A percentile compares a stretch with the other conserved stretches of the same genome.
These are phyloP conservation scores for Fraxinus excelsior DNA, from an alignment of 257 asterid genomes.

Conservation along the genomic window DNA sequence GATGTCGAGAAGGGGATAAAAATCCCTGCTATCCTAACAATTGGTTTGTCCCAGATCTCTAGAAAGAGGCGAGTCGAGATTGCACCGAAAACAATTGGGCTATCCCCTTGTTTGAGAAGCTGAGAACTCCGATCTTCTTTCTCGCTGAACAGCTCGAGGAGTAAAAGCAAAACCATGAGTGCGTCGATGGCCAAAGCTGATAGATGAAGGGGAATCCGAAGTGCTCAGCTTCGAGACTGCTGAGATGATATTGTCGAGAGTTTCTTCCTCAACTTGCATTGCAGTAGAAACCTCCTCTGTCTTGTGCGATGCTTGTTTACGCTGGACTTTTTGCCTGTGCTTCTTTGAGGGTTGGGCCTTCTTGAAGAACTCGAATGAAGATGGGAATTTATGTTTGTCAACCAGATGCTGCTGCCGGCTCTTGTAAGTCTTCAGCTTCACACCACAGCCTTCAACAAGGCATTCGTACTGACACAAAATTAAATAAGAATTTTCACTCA, in stretches of 20 bases:
- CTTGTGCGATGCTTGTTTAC: conserved; percentile 36
- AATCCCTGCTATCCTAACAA: background rate
- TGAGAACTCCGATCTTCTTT: conserved; percentile 39
- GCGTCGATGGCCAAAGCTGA: conserved; percentile 83
- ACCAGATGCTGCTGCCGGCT: conserved; percentile 86
- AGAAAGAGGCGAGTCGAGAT: too few relatives aligned
- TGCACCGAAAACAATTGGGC: conserved; percentile 5
- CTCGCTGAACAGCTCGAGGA: conserved; percentile 68
- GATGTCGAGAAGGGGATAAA: background rate
- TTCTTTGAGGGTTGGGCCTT: conserved; percentile 79
- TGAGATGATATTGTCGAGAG: conserved; percentile 65
- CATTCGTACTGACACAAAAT: conserved; percentile 69
- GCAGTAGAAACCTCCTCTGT: conserved; percentile 46
- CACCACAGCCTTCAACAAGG: conserved; percentile 92
- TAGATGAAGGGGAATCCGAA: conserved; percentile 71
- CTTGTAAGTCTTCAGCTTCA: conserved; percentile 81
- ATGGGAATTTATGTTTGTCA: conserved; percentile 87
- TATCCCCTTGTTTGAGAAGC: conserved; percentile 24
- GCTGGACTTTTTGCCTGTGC: conserved; percentile 63
- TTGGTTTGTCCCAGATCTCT: background rate
- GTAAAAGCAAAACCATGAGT: conserved; percentile 67
- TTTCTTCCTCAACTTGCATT: conserved; percentile 80
- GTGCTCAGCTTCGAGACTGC: conserved; percentile 86
- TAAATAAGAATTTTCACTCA: background rate
- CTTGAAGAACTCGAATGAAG: conserved; percentile 82